Base-by-base conservation (phyloP, 2,329 filamentous ascomycete species). In the Ilyonectria sp. region DNA sequence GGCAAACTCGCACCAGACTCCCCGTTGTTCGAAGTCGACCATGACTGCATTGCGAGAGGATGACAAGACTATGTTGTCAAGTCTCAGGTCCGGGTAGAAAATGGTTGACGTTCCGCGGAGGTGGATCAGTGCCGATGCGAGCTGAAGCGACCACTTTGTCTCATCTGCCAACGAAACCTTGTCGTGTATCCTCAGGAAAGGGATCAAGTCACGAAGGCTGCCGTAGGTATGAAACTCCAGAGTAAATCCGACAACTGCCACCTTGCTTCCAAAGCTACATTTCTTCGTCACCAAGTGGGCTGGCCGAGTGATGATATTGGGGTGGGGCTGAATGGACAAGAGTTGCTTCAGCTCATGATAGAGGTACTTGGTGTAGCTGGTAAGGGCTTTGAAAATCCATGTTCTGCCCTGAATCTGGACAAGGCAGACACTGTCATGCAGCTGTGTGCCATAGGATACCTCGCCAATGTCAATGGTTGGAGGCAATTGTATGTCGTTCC, bases 11-110 rank as follows among this genome's bases (percentile, higher is more conserved):
- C 86, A 89, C 88, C 88, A 90, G 2, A 90, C 87, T 8, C 89
- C 88, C 35, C 89, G 84, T 76, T 90, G 88, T 77, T 91, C 89
- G 72, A 91, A 89, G 68, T 91, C 89, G 5, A 90, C 83, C 83
- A 91, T 86, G 72, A 90, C 75, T 10, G 85, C 78, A 60, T 89
- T 82, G 21, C 79, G 79, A 1, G 79, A 71, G 23, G 80, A 80
- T 1, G 86, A 85, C 15, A 90, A 77, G 3, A 90, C 85, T 37
- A 90, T 81, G 70, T 90, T 90, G 76, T 90, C 88, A 5, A 90
- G 83, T 15, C 88, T 86, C 15, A 90, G 82, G 69, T 90, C 88
- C 2, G 88, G 86, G 69, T 90, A 90, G 73, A 87, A 90, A 26
- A 83, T 82, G 40, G 74, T 75, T 11, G 83, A 82, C 15, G 81